Percentiles rank a stretch among this genome's conserved stretches.
These are phyloP conservation scores for Parastagonospora avenae DNA, from an alignment of 2,329 filamentous ascomycete species.

Conservation along the genomic window DNA sequence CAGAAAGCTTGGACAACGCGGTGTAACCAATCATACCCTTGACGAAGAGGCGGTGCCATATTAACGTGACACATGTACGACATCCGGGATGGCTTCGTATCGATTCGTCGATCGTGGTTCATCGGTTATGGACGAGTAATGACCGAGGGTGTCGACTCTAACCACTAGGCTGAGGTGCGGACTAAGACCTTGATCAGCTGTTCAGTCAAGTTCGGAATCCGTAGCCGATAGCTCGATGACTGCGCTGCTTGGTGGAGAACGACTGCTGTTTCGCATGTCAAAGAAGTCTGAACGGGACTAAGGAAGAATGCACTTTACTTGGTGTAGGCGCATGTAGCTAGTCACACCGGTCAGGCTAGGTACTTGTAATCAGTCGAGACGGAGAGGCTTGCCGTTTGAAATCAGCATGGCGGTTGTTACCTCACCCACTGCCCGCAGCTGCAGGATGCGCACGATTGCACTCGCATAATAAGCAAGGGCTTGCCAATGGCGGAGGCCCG, in stretches of 20 bases:
- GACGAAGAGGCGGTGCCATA: constrained; percentile 12
- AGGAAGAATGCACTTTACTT: background rate
- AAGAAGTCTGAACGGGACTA: background rate
- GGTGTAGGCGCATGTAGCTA: background rate
- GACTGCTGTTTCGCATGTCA: too few relatives aligned
- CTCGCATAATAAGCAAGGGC: background rate
- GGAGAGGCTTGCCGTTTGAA: background rate
- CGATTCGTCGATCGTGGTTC: constrained; percentile 13
- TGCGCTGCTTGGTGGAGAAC: too few relatives aligned
- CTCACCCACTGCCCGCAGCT: constrained; percentile 11
- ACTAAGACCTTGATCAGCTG: background rate
- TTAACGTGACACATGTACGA: constrained; percentile 31
- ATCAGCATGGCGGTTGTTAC: background rate
- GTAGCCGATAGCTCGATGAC: background rate
- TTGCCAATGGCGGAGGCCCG: background rate
- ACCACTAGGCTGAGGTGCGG: too few relatives aligned
- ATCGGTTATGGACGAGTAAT: constrained; percentile 5
- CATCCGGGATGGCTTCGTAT: constrained; percentile 26
- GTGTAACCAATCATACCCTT: constrained; percentile 16
- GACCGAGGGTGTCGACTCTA: too few relatives aligned
- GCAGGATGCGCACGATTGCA: constrained; percentile 18
- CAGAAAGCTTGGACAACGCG: constrained; percentile 15
- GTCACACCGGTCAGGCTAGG: constrained; percentile 5
- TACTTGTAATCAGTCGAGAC: constrained; percentile 5
- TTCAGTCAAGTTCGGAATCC: background rate